Conservation (phyloP, 2,329 filamentous ascomycete genomes). For the Sarocladium brachiariae region DNA sequence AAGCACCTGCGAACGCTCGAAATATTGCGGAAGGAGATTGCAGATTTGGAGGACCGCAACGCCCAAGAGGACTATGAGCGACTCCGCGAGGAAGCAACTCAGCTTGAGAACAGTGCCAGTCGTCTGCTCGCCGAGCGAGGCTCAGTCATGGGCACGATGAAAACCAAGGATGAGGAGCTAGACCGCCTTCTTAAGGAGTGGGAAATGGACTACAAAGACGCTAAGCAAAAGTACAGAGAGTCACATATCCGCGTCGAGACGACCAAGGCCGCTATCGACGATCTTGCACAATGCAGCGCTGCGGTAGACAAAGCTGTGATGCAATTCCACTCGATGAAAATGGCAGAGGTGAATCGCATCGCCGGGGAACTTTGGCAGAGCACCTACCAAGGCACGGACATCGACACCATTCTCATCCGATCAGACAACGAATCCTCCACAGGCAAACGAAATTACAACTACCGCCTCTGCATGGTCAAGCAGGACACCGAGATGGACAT, state of each 20-base stretch:
- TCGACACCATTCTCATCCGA: slow-evolving; percentile 91
- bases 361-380: slow-evolving; percentile 94
- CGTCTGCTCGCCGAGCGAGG: slow-evolving; percentile 66
- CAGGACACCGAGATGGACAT: slow-evolving; percentile 98
- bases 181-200: slow-evolving; percentile 68
- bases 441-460: slow-evolving; percentile 85
- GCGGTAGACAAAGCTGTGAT: slow-evolving; percentile 96
- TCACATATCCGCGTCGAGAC: slow-evolving; percentile 85
- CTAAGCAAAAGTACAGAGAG: slow-evolving; percentile 73
- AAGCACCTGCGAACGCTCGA: slow-evolving; percentile 65
- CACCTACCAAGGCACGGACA: slow-evolving; percentile 94
- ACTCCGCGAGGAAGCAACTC: slow-evolving; percentile 61
- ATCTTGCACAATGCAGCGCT: slow-evolving; percentile 72
- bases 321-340: slow-evolving; percentile 92
- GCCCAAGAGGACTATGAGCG: slow-evolving; percentile 75
- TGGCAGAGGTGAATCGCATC: slow-evolving; percentile 96
- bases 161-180: slow-evolving; percentile 64
- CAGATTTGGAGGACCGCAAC: slow-evolving; percentile 67
- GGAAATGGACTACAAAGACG: slow-evolving; percentile 80
- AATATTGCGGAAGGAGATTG: slow-evolving; percentile 61
- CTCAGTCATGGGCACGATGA: slow-evolving; percentile 58
- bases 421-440: slow-evolving; percentile 75
- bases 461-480: slow-evolving; percentile 97
- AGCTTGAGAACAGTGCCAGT: slow-evolving; percentile 61
- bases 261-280: slow-evolving; percentile 87